Evolutionary conservation across 441 rosid species (phyloP), one percentile per base, ranked within the genome.

Genomic region (Sinapis alba): DNA sequence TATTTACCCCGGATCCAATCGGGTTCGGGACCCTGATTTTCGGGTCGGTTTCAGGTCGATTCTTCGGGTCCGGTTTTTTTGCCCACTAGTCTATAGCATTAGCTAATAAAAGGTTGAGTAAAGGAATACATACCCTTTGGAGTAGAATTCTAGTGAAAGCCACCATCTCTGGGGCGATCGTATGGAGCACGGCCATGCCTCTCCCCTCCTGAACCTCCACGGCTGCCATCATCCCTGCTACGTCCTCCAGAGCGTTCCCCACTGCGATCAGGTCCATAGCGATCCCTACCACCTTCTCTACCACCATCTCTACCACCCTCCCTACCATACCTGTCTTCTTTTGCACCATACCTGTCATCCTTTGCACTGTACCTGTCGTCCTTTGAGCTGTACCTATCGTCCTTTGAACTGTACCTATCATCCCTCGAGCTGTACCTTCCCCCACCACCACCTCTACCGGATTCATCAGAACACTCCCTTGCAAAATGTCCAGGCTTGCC

Each of bases 401-500:
- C 79, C 47, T 18, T 75, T 0, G 36, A 62, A 4, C 87, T 78
- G 20, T 81, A 76, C 50, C 36, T 32, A 43, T 80, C 90, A n/a
- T 83, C 89, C 81, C 81, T 86, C 13, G 89, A 86, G 65, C 91
- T 85, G 80, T 84, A 88, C 81, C 86, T 81, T 20, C 83, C 91
- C 72, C 41, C 53, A 6, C 86, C 83, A 54, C 92, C 89, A 58
- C 88, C 93, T 80, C 91, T 82, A 65, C 78, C 80, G 53, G 84
- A 87, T 75, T 87, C 97, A 79, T 87, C 76, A 20, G 97, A 96
- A 74, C 97, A 93, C 76, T 93, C 98, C 80, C 98, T 82, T 10
- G 98, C 97, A 82, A 93, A 93, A 78, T 93, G 98, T 43, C 98
- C 96, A 70, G 97, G 97, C 78, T 93, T 93, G 71, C 97, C 96